Evolutionary conservation across 805 yeast species (phyloP), one percentile per base, ranked within the genome.

Genomic region (Yarrowia bubula): DNA sequence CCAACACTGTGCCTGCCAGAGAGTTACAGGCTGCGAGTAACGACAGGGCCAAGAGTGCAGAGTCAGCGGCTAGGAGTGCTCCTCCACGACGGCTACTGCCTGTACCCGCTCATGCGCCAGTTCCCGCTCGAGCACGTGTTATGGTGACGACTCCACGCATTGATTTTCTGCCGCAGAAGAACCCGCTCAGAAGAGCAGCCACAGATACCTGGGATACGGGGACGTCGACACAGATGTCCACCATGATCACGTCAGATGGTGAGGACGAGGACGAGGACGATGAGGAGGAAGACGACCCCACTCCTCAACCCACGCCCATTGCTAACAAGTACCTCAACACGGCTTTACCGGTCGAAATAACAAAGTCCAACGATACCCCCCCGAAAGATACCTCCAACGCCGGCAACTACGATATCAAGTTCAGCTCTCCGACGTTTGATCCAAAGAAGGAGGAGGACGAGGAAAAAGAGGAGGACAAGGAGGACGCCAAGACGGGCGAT

Each of bases 301-400:
- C 58, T 8, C 58, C 58, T 2, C 43, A 51, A 28, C 58, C 58
- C 42, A 51, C 58, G 14, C 58, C 58, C 14, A 51, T 51, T 14
- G 58, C 58, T 17, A 51, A 51, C 58, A 51, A 51, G 58, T 51
- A 51, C 18, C 58, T 51, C 33, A 51, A 51, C 58, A 51, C 58
- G 4, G 58, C 58, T 9, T 32, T 22, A 1, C 58, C 58, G 4
- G 7, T 13, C 13, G 58, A 22, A 22, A 22, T 22, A 5, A 22
- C 28, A 22, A 22, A 22, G 28, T 22, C 37, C 0, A 51, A 42
- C 1, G 58, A 42, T 3, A 43, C 38, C 4, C 43, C 58, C 2
- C 6, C 13, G 9, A 50, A 50, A 9, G 17, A 11, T 1, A 9
- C 10, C 18, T 15, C 53, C 10, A 51, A 37, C 35, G 32, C 43